These are phyloP conservation scores for Thermomyces lanuginosus DNA, from an alignment of 2,329 filamentous ascomycete species.

Conservation along the genomic window DNA sequence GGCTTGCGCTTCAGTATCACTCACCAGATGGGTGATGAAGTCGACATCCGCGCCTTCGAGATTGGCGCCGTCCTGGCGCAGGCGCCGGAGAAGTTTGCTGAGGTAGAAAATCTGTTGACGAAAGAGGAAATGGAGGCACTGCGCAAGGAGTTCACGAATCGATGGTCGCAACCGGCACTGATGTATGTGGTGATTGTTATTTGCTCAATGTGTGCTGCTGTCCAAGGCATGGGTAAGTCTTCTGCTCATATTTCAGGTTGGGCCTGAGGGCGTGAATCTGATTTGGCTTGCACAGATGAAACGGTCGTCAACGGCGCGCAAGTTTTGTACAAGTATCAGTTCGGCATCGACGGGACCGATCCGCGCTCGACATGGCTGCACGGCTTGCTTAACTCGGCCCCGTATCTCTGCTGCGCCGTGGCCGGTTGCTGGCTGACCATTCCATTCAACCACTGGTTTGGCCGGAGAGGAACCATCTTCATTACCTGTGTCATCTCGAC, in stretches of 20 bases:
- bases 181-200: slow-evolving; percentile 51
- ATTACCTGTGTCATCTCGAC: slow-evolving; percentile 56
- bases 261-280: not conserved
- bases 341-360: slow-evolving; percentile 39
- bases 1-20: slow-evolving; percentile 43
- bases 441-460: slow-evolving; percentile 54
- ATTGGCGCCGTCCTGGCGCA: slow-evolving; percentile 45
- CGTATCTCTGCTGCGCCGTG: slow-evolving; percentile 48
- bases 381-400: slow-evolving; percentile 44
- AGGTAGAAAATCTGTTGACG: slow-evolving; percentile 38
- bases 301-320: slow-evolving; percentile 55
- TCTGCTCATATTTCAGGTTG: not conserved
- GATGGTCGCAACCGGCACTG: slow-evolving; percentile 51
- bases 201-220: slow-evolving; percentile 52
- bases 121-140: slow-evolving; percentile 43
- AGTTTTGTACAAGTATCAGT: slow-evolving; percentile 45
- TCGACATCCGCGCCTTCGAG: slow-evolving; percentile 43
- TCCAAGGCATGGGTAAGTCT: slow-evolving; percentile 47
- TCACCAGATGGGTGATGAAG: slow-evolving; percentile 38
- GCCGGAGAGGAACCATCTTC: slow-evolving; percentile 60
- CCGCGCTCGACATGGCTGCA: slow-evolving; percentile 41
- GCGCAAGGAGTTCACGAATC: slow-evolving; percentile 45
- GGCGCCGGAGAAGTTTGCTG: slow-evolving; percentile 34
- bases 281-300: slow-evolving; percentile 34
- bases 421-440: slow-evolving; percentile 58